Conservation (phyloP, 78 protist species). For the Blattamonas nauphoetae region DNA sequence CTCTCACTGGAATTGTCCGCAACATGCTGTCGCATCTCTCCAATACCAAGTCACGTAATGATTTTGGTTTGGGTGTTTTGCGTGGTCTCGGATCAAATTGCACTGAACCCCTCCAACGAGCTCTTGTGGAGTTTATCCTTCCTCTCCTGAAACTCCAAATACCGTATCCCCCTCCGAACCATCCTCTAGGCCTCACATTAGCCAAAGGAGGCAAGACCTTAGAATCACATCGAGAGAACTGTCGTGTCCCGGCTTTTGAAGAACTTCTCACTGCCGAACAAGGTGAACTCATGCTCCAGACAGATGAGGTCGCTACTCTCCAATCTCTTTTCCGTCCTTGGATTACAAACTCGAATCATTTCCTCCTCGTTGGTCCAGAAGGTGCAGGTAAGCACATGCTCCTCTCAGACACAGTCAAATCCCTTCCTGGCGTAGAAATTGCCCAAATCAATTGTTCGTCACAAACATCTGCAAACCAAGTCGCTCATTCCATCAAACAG, state of each 20-base stretch:
- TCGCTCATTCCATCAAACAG: constrained; percentile 49
- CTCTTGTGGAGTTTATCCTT: constrained; percentile 26
- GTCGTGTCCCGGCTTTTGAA: not conserved
- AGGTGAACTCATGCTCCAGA: constrained; percentile 31
- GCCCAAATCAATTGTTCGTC: constrained; percentile 58
- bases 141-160: constrained; percentile 11
- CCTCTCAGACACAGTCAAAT: constrained; percentile 21
- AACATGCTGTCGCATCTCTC: constrained; percentile 44
- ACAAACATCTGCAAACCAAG: constrained; percentile 52
- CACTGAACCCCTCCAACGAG: not conserved
- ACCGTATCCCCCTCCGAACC: constrained; percentile 18
- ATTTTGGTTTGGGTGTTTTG: constrained; percentile 32
- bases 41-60: constrained; percentile 2
- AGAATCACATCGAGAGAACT: not conserved
- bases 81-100: constrained; percentile 58
- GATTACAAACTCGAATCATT: constrained; percentile 24
- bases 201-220: not conserved
- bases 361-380: constrained; percentile 50
- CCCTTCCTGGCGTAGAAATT: not conserved
- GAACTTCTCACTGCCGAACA: not conserved
- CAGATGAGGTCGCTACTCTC: constrained; percentile 42
- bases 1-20: constrained; percentile 38
- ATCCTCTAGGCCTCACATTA: constrained; percentile 28
- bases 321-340: constrained; percentile 27
- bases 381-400: constrained; percentile 65